These are phyloP conservation scores for Otatea glauca DNA, from an alignment of 176 grass and related monocot genomes.

Conservation along the genomic window DNA sequence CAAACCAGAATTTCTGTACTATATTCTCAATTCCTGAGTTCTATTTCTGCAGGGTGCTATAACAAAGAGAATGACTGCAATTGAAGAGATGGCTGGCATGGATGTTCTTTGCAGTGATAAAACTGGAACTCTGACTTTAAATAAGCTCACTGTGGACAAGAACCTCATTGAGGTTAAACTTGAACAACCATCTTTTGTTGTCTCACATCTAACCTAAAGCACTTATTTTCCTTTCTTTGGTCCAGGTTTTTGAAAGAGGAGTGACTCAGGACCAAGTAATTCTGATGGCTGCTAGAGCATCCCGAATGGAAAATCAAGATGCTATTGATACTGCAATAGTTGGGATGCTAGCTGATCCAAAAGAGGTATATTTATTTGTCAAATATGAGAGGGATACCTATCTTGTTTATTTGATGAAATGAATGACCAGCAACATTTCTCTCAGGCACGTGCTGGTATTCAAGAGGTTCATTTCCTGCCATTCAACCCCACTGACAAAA, in stretches of 20 bases:
- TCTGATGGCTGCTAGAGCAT: slow-evolving; percentile 62
- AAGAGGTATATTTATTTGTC: slow-evolving; percentile 45
- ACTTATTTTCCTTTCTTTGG: background rate
- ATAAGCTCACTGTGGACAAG: too few species aligned
- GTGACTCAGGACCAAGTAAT: slow-evolving; percentile 52
- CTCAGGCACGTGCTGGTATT: background rate
- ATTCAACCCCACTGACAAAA: slow-evolving; percentile 44
- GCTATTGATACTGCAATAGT: slow-evolving; percentile 64
- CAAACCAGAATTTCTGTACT: background rate
- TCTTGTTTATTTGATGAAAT: slow-evolving; percentile 2
- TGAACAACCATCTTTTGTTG: background rate
- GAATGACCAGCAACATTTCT: background rate
- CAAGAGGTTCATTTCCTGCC: too few species aligned
- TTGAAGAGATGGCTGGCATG: too few species aligned
- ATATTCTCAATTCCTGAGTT: background rate
- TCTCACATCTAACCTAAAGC: background rate
- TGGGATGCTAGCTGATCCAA: slow-evolving; percentile 57
- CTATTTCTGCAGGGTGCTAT: background rate
- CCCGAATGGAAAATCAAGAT: slow-evolving; percentile 63
- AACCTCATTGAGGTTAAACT: slow-evolving; percentile 23
- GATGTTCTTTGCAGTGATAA: too few species aligned
- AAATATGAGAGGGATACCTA: background rate
- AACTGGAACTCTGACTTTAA: too few species aligned
- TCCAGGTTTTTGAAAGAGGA: slow-evolving; percentile 55
- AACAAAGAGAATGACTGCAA: too few species aligned